Conservation (phyloP, 106 monocot genomes). For the Dioscorea zingiberensis region DNA sequence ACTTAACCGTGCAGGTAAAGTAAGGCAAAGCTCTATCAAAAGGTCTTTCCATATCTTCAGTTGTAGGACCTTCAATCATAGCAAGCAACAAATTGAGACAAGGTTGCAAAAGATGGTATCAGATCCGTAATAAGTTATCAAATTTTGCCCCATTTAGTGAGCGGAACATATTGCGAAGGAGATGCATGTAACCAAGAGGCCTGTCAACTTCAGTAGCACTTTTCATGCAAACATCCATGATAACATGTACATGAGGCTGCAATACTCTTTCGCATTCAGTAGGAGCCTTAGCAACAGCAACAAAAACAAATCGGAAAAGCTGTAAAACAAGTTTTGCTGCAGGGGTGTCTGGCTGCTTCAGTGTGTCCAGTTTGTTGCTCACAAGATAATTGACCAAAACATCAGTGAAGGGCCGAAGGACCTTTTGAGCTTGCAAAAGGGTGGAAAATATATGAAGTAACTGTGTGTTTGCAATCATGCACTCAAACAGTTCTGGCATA, state of each 20-base stretch:
- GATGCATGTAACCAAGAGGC: constrained; percentile 94
- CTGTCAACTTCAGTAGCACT: constrained; percentile 94
- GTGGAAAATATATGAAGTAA: constrained; percentile 87
- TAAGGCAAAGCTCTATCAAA: constrained; percentile 84
- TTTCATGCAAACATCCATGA: constrained; percentile 97
- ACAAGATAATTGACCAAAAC: constrained; percentile 95
- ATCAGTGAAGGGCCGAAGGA: constrained; percentile 83
- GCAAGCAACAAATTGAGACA: constrained; percentile 93
- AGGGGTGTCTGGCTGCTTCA: constrained; percentile 92
- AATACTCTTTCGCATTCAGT: constrained; percentile 84
- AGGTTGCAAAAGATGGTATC: constrained; percentile 86
- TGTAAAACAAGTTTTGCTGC: constrained; percentile 93
- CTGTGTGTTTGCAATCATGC: constrained; percentile 83
- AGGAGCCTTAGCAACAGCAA: constrained; percentile 85
- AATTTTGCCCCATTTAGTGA: constrained; percentile 88
- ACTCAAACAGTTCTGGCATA: constrained; percentile 93
- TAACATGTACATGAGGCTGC: constrained; percentile 89
- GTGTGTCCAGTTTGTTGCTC: constrained; percentile 72
- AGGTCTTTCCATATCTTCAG: constrained; percentile 97
- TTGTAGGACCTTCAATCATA: constrained; percentile 85
- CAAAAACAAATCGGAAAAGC: constrained; percentile 82
- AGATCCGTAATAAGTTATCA: constrained; percentile 86
- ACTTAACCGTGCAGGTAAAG: constrained; percentile 92
- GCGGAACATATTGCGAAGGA: constrained; percentile 84
- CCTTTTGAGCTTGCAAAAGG: constrained; percentile 79